phyloP scores from a whole-genome alignment of 2,329 filamentous ascomycete genomes.

The Camptophora hylomeconis region DNA sequence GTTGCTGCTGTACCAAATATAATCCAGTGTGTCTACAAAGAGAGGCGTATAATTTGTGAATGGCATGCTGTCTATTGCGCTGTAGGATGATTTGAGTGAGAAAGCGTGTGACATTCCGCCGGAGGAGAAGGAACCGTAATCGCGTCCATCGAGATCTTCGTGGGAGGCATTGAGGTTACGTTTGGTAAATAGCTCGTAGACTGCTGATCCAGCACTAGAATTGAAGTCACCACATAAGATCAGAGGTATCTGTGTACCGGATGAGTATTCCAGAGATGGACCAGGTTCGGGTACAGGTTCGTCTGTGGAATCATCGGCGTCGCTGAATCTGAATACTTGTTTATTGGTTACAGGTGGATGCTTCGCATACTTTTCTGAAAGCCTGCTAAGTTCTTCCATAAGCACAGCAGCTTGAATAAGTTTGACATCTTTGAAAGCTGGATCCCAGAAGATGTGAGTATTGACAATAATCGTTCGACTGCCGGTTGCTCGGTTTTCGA shows the following conservation, averaged over 20 bases:
- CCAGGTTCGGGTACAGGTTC: conserved; percentile 52
- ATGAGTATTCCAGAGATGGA: conserved; percentile 76
- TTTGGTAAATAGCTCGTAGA: conserved; percentile 77
- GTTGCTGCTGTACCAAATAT: conserved; percentile 95
- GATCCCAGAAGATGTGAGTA: conserved; percentile 91
- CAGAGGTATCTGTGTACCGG: conserved; percentile 76
- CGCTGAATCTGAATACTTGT: conserved; percentile 37
- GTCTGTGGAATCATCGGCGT: conserved; percentile 35
- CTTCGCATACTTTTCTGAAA: conserved; percentile 73
- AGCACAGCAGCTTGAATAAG: conserved; percentile 89
- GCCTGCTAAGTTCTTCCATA: conserved; percentile 79
- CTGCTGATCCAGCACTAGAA: conserved; percentile 71
- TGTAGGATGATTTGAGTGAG: conserved; percentile 71
- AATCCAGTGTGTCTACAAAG: conserved; percentile 89
- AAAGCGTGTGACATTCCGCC: conserved; percentile 92
- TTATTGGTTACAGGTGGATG: conserved; percentile 75
- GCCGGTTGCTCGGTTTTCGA: conserved; percentile 86
- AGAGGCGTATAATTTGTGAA: conserved; percentile 96
- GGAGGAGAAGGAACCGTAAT: conserved; percentile 86
- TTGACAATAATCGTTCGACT: conserved; percentile 86
- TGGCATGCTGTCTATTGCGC: conserved; percentile 62
- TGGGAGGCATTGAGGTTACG: conserved; percentile 70
- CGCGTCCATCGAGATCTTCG: conserved; percentile 61
- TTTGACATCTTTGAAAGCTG: conserved; percentile 82
- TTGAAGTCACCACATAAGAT: conserved; percentile 95